Conservation (phyloP, 1,284 basidiomycete species). For the Ganoderma resinaceum region DNA sequence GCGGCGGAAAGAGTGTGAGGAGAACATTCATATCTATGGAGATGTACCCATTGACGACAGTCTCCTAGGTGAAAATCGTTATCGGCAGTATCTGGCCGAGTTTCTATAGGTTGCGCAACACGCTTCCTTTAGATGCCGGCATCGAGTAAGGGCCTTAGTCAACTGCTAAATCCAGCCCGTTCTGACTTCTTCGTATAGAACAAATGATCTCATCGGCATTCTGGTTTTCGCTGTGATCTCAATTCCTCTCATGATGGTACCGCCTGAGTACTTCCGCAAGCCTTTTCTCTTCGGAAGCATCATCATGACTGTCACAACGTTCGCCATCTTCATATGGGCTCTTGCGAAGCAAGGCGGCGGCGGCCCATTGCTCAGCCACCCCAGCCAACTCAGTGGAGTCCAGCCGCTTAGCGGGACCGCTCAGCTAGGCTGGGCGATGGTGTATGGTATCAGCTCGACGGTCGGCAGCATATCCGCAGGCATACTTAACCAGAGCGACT, state of each 20-base stretch:
- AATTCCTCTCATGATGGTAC: conserved; percentile 29
- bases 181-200: conserved; percentile 8
- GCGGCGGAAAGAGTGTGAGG: conserved; percentile 27
- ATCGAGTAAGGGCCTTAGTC: conserved; percentile 20
- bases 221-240: conserved; percentile 28
- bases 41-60: background rate
- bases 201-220: conserved; percentile 28
- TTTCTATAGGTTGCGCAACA: conserved; percentile 26
- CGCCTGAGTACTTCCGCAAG: conserved; percentile 29
- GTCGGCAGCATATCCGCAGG: conserved; percentile 32
- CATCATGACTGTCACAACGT: conserved; percentile 29
- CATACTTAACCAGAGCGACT: conserved; percentile 36
- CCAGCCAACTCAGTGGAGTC: conserved; percentile 25
- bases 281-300: conserved; percentile 31
- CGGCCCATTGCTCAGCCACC: conserved; percentile 26
- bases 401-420: conserved; percentile 17
- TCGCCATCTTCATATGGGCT: conserved; percentile 33
- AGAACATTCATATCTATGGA: too few species aligned
- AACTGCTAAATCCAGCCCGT: background rate
- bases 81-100: conserved; percentile 29
- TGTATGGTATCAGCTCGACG: conserved; percentile 32
- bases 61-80: conserved; percentile 24
- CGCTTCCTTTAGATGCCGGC: conserved; percentile 21
- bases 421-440: conserved; percentile 33
- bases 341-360: conserved; percentile 31